These are phyloP conservation scores for Capronia coronata DNA, from an alignment of 2,329 filamentous ascomycete genomes.

Conservation along the genomic window DNA sequence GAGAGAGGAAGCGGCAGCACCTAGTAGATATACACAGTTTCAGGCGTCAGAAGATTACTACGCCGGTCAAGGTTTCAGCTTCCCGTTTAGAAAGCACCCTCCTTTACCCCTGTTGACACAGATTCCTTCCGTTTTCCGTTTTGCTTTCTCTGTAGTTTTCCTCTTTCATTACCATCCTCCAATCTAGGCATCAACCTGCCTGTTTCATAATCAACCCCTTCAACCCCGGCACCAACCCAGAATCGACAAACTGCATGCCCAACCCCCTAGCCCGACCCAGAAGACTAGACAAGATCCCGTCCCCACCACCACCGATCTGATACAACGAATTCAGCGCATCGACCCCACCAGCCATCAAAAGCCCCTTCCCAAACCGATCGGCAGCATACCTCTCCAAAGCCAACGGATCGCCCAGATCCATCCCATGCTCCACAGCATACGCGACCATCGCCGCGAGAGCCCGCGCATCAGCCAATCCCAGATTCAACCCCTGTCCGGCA, in stretches of 20 bases:
- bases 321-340: constrained; percentile 26
- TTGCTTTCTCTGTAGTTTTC: not conserved
- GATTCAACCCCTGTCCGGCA: constrained; percentile 88
- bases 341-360: constrained; percentile 25
- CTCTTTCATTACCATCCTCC: too few species aligned
- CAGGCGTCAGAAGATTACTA: too few species aligned
- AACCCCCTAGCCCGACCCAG: constrained; percentile 17
- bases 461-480: constrained; percentile 82
- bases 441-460: constrained; percentile 68
- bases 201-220: constrained; percentile 26
- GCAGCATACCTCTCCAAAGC: constrained; percentile 74
- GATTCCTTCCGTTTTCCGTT: too few species aligned
- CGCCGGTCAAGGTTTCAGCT: too few species aligned
- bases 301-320: constrained; percentile 20
- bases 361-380: constrained; percentile 62
- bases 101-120: too few species aligned
- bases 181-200: too few species aligned
- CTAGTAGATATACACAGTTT: too few species aligned
- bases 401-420: constrained; percentile 74
- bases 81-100: too few species aligned
- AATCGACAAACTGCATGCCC: constrained; percentile 25
- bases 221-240: constrained; percentile 20
- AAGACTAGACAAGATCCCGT: constrained; percentile 19
- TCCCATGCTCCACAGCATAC: constrained; percentile 71
- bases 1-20: too few species aligned